Percentiles rank a stretch among this genome's conserved stretches.
phyloP scores from a whole-genome alignment of 2,329 filamentous ascomycete species.

The Beauveria asiatica region DNA sequence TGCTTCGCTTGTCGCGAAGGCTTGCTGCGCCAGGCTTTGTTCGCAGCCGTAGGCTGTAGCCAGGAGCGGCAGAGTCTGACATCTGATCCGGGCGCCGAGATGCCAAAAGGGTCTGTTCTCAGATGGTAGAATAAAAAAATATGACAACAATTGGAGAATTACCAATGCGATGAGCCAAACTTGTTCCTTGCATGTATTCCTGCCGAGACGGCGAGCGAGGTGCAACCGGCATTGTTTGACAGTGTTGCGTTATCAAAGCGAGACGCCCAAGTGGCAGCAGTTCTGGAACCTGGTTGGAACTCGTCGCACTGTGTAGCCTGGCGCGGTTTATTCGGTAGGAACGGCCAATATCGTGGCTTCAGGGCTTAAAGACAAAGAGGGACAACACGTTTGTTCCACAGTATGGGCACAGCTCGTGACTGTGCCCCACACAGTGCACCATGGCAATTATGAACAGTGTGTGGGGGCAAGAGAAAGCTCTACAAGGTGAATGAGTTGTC shows the following conservation, averaged over 20 bases:
- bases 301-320: neutral
- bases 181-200: neutral
- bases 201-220: neutral
- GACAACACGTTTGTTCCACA: neutral
- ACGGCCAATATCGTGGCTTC: neutral
- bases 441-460: neutral
- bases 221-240: constrained; percentile 1
- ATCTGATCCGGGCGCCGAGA: neutral
- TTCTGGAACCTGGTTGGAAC: neutral
- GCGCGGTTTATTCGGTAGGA: neutral
- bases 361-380: neutral
- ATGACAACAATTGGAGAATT: neutral
- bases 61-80: neutral
- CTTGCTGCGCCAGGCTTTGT: neutral
- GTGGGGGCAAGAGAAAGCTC: neutral
- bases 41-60: no score
- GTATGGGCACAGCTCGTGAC: neutral
- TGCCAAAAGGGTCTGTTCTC: neutral
- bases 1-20: neutral
- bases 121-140: neutral
- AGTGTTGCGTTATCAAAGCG: neutral
- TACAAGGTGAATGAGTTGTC: neutral
- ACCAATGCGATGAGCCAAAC: neutral
- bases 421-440: constrained; percentile 1
- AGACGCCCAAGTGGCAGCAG: neutral